These are phyloP conservation scores for Bauhinia variegata DNA, from an alignment of 306 rosid species.

Conservation along the genomic window DNA sequence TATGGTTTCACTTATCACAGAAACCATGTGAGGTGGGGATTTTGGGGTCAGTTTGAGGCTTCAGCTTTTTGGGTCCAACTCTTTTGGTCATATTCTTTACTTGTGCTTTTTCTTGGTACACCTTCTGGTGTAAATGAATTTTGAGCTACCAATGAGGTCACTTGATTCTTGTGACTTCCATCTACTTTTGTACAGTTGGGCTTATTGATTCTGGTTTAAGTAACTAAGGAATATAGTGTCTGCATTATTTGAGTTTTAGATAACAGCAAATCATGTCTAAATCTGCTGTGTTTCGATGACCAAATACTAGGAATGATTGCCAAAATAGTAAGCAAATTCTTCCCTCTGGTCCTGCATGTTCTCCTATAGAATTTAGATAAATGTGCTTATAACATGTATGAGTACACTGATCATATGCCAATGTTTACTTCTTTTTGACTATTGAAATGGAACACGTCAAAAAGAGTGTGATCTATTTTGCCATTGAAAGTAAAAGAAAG, in stretches of 20 bases:
- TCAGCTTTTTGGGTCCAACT: conserved; percentile 35
- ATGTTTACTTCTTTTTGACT: conserved; percentile 9
- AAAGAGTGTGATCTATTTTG: conserved; percentile 15
- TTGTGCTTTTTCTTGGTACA: conserved; percentile 12
- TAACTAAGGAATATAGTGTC: conserved; percentile 13
- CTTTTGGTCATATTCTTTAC: conserved; percentile 36
- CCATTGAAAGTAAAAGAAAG: neutral
- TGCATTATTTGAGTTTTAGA: neutral
- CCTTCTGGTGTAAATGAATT: conserved; percentile 34
- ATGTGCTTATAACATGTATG: conserved; percentile 35
- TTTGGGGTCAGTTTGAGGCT: conserved; percentile 46
- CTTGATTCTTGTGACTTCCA: conserved; percentile 53
- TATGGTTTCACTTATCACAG: conserved; percentile 43
- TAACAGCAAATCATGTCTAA: neutral
- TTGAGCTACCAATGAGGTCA: conserved; percentile 30
- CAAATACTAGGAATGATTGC: conserved; percentile 12
- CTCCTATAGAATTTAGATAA: conserved; percentile 32
- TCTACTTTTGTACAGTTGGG: conserved; percentile 27
- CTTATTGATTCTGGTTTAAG: conserved; percentile 11
- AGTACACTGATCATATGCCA: conserved; percentile 24
- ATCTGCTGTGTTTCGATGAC: neutral
- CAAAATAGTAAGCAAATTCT: conserved; percentile 14
- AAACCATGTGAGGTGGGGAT: conserved; percentile 70
- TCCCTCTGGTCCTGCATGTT: neutral
- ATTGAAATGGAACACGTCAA: conserved; percentile 4